Conservation (phyloP, 192 early-diverging fungal species). For the Funneliformis mosseae region DNA sequence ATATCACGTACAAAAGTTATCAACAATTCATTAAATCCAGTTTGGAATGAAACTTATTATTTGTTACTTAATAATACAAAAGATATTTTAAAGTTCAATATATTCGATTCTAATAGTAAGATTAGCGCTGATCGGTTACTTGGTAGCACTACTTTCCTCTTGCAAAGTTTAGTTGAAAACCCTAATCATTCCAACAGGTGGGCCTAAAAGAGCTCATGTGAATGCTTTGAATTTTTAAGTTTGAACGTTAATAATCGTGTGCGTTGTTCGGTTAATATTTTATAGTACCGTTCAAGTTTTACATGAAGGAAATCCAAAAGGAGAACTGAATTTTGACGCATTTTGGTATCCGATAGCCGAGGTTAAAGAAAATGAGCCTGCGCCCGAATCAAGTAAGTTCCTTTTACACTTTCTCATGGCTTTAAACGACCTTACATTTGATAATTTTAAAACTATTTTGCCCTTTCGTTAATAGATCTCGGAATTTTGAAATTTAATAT, state of each 20-base stretch:
- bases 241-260: not conserved
- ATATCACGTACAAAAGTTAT: slow-evolving; percentile 65
- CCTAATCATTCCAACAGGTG: slow-evolving; percentile 48
- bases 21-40: slow-evolving; percentile 75
- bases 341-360: slow-evolving; percentile 45
- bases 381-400: slow-evolving; percentile 52
- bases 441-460: slow-evolving; percentile 32
- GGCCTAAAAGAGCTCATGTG: slow-evolving; percentile 23
- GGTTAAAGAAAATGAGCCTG: slow-evolving; percentile 41
- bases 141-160: slow-evolving; percentile 57
- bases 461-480: slow-evolving; percentile 40
- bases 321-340: slow-evolving; percentile 43
- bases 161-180: slow-evolving; percentile 47
- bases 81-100: slow-evolving; percentile 75
- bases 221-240: not conserved
- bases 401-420: not conserved
- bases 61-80: slow-evolving; percentile 76
- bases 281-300: slow-evolving; percentile 35
- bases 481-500: slow-evolving; percentile 72
- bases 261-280: not conserved
- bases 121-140: slow-evolving; percentile 69
- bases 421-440: not conserved
- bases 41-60: slow-evolving; percentile 82
- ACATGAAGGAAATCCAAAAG: slow-evolving; percentile 46
- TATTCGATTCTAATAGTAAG: slow-evolving; percentile 76